phyloP scores from a whole-genome alignment of 768 basidiomycete genomes.

The Tylopilus plumbeoviolaceoides region DNA sequence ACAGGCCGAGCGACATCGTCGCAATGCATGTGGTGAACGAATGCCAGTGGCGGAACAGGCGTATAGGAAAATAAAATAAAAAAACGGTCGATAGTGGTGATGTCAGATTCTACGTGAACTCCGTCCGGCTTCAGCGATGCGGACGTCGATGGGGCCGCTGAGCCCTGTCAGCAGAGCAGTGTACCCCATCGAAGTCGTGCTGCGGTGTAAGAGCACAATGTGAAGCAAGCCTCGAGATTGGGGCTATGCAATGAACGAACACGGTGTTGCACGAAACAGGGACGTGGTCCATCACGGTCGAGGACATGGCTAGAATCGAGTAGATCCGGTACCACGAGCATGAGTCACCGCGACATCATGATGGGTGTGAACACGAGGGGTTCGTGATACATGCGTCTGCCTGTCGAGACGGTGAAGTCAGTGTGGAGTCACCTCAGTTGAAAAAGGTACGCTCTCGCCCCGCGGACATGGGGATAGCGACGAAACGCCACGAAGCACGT shows the following conservation, averaged over 20 bases:
- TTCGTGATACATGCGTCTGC: constrained; percentile 1
- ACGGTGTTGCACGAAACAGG: background rate
- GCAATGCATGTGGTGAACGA: too few species aligned
- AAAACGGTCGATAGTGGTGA: too few species aligned
- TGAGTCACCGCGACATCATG: constrained; percentile 1
- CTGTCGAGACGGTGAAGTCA: background rate
- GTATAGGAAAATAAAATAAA: too few species aligned
- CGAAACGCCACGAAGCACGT: constrained; percentile 6
- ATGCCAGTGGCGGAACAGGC: too few species aligned
- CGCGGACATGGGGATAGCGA: constrained; percentile 8
- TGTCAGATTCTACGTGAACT: background rate
- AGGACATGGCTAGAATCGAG: background rate
- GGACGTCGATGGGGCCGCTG: background rate
- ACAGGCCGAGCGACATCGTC: too few species aligned
- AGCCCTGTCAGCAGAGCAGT: too few species aligned
- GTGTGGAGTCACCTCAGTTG: constrained; percentile 5
- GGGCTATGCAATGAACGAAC: background rate
- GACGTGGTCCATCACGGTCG: background rate
- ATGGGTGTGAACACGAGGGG: constrained; percentile 6
- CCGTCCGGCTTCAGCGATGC: constrained; percentile 1
- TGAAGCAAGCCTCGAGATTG: background rate
- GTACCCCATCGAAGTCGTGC: background rate
- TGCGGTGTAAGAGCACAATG: background rate
- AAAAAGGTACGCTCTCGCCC: background rate
- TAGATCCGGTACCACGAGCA: background rate